These are phyloP conservation scores for Fusarium sp. DNA, from an alignment of 2,329 filamentous ascomycete species.

Conservation along the genomic window DNA sequence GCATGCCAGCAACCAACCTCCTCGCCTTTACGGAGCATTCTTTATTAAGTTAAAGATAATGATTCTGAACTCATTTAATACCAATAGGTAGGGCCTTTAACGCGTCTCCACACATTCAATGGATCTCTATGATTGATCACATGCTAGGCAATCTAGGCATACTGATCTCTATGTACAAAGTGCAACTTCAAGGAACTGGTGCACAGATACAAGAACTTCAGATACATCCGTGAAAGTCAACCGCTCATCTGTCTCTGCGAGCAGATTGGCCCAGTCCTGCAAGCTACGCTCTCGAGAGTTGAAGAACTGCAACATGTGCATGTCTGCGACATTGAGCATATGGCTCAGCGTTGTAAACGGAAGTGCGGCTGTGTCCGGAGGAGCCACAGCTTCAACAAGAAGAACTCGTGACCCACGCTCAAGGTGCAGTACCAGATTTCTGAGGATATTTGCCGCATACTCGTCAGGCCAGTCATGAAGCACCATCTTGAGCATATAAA, in stretches of 20 bases:
- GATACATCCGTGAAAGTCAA: conserved; percentile 10
- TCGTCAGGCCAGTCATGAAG: conserved; percentile 63
- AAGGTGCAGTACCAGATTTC: conserved; percentile 52
- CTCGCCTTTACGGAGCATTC: neutral
- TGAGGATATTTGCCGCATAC: conserved; percentile 50
- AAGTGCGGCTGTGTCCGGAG: conserved; percentile 36
- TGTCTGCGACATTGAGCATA: conserved; percentile 36
- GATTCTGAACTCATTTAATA: neutral
- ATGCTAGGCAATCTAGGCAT: neutral
- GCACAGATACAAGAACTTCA: neutral
- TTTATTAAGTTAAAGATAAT: neutral
- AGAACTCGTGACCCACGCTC: conserved; percentile 52
- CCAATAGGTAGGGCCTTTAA: accelerated
- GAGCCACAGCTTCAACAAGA: conserved; percentile 46
- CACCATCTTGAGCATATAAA: conserved; percentile 62
- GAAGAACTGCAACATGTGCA: conserved; percentile 58
- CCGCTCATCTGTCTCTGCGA: conserved; percentile 20
- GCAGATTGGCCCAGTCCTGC: conserved; percentile 14
- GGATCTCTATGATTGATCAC: neutral
- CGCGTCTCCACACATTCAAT: too few species aligned
- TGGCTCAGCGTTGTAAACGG: neutral
- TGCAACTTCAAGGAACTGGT: conserved; percentile 1
- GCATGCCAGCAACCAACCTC: too few species aligned
- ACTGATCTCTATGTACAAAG: neutral
- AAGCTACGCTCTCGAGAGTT: conserved; percentile 45